These are phyloP conservation scores for Leucocoprinus sp. DNA, from an alignment of 768 basidiomycete species.

Conservation along the genomic window DNA sequence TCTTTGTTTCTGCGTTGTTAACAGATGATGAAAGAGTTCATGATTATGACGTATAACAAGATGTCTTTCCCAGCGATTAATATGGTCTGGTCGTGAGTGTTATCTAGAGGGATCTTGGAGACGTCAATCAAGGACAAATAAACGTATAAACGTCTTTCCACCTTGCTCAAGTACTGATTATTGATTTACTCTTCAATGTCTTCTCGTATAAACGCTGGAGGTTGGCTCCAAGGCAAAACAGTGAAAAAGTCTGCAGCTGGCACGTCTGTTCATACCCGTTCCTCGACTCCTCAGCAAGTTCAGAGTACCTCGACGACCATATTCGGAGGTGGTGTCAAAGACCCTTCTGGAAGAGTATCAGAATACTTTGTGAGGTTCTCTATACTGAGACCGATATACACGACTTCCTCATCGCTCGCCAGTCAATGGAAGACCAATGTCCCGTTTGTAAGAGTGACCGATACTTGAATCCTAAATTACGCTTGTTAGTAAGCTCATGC, in stretches of 20 bases:
- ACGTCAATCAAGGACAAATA: no score
- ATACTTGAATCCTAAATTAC: conserved; percentile 89
- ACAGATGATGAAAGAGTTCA: not conserved
- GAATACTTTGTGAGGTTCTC: conserved; percentile 69
- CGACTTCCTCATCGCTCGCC: not conserved
- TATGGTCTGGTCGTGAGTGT: not conserved
- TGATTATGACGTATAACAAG: no score
- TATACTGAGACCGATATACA: not conserved
- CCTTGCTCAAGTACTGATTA: not conserved
- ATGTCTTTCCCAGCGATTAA: no score
- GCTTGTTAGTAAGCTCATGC: conserved; percentile 90
- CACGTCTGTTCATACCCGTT: conserved; percentile 43
- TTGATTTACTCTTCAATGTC: conserved; percentile 16
- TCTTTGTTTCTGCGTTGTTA: no score
- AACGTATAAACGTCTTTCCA: no score
- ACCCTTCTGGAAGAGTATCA: conserved; percentile 71
- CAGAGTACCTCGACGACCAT: conserved; percentile 67
- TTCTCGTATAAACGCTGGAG: conserved; percentile 27
- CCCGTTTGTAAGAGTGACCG: conserved; percentile 96
- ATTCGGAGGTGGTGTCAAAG: conserved; percentile 81
- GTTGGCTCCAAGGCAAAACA: conserved; percentile 70
- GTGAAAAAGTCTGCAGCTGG: conserved; percentile 56
- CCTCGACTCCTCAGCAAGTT: conserved; percentile 55
- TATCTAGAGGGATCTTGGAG: no score
- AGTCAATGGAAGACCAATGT: conserved; percentile 92